phyloP scores from a whole-genome alignment of 164 flowering plant species.

The Piper longum region DNA sequence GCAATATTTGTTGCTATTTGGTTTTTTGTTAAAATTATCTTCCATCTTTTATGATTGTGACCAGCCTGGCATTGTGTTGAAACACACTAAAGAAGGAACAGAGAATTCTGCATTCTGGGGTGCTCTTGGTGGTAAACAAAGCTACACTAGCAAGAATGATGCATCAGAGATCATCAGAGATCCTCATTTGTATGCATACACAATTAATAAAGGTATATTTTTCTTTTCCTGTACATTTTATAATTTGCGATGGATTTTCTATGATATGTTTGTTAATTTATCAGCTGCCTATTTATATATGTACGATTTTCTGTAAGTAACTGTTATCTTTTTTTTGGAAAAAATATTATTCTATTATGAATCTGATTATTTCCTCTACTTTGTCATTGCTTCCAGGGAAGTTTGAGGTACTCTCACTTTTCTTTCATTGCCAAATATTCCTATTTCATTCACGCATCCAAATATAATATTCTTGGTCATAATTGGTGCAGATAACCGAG shows the following conservation, averaged over 20 bases:
- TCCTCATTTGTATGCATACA: constrained; percentile 75
- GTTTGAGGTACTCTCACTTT: constrained; percentile 54
- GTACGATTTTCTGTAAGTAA: neutral
- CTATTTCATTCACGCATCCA: neutral
- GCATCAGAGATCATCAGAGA: constrained; percentile 60
- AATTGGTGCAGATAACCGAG: constrained; percentile 62
- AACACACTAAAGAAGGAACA: constrained; percentile 96
- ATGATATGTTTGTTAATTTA: too few species aligned
- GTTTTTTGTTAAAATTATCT: too few species aligned
- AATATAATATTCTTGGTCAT: neutral
- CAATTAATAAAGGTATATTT: constrained; percentile 60
- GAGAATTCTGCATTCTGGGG: constrained; percentile 93
- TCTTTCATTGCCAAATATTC: constrained; percentile 1
- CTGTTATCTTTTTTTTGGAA: neutral
- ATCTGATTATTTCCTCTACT: constrained; percentile 12
- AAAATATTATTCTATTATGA: constrained; percentile 2
- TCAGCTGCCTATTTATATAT: neutral
- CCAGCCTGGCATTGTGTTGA: constrained; percentile 82
- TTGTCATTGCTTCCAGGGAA: constrained; percentile 52
- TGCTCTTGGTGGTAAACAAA: constrained; percentile 94
- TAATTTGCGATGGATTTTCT: too few species aligned
- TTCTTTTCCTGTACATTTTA: neutral
- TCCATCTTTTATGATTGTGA: neutral
- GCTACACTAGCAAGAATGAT: constrained; percentile 63
- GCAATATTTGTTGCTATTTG: too few species aligned